Evolutionary conservation across 495 filamentous ascomycete species (phyloP), one percentile per base, ranked within the genome.

Genomic region (Neurospora pannonica): DNA sequence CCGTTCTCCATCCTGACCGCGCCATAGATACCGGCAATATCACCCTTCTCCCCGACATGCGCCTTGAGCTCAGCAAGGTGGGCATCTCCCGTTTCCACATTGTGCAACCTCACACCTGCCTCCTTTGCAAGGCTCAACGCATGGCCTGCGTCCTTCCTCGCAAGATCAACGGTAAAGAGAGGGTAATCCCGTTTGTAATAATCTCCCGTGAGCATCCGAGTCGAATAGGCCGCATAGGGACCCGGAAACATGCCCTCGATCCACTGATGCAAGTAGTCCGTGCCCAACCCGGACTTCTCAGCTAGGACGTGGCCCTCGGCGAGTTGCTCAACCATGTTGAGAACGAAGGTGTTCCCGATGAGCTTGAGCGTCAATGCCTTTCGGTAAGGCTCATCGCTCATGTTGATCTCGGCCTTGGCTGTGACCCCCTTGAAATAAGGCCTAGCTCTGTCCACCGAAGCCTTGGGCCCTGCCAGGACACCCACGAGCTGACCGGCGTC

Each of bases 11-110:
- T 83, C 78, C 93, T 86, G 72, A 91, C 88, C 5, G 88, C 91
- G 0, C 94, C 94, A 84, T 97, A 97, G 70, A 97, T 92, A 7
- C 88, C 92, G 19, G 93, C 92, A 79, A 97, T 86, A 84, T 97
- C 95, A 1, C 94, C 95, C 79, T 86, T 90, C 72, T 87, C 87
- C 0, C 94, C 95, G 74, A 83, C 86, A 79, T 94, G 86, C 74
- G 90, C 88, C 84, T 94, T 91, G 34, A 96, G 90, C 75, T 85
- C 81, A 78, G 83, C 84, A 78, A 83, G 82, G 81, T 96, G 92
- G 48, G 80, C 82, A 82, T 94, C 91, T 4, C 85, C 90, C 10
- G 92, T 87, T 80, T 93, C 88, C 6, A 91, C 82, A 75, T 87
- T 89, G 76, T 86, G 85, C 86, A 97, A 81, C 73, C 84, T 84